Evolutionary conservation across 2,329 filamentous ascomycete genomes (phyloP), one percentile per base, ranked within the genome.

Genomic region (Neofusicoccum laricinum): DNA sequence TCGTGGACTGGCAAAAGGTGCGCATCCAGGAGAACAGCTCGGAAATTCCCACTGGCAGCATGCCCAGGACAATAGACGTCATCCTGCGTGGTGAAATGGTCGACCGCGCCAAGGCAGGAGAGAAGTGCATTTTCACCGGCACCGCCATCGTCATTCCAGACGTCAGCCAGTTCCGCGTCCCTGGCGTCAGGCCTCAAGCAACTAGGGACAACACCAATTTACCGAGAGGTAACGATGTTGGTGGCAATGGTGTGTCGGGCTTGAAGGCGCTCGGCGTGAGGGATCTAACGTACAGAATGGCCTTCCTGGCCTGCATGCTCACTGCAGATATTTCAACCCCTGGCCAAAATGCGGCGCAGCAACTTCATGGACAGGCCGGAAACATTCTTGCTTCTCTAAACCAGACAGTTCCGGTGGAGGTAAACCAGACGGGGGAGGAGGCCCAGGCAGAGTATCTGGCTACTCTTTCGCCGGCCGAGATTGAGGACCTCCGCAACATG

Each of bases 1-100:
- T 99, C 75, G 91, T 99, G 67, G 95, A 99, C 79, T 99, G 95
- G 95, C 95, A 99, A 76, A 98, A 98, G 77, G 93, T 98, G 25
- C 91, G 96, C 67, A 92, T 98, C 67, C 95, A 99, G 78, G 95
- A 99, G 78, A 99, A 98, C 80, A 97, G 93, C 69, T 94, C 94
- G 3, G 95, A 99, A 76, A 99, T 99, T 41, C 95, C 95, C 0
- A 99, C 95, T 0, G 95, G 95, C 63, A 97, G 93, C 79, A 99
- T 99, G 95, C 95, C 95, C 25, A 87, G 95, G 66, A 99, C 95
- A 2, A 95, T 99, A 87, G 95, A 99, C 72, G 90, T 99, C 46
- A 97, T 99, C 69, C 79, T 99, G 38, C 89, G 95, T 66, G 95
- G 95, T 72, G 95, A 99, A 76, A 97, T 99, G 81, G 95, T 99